phyloP scores from a whole-genome alignment of 2,329 filamentous ascomycete genomes.

The Colletotrichum sp. region DNA sequence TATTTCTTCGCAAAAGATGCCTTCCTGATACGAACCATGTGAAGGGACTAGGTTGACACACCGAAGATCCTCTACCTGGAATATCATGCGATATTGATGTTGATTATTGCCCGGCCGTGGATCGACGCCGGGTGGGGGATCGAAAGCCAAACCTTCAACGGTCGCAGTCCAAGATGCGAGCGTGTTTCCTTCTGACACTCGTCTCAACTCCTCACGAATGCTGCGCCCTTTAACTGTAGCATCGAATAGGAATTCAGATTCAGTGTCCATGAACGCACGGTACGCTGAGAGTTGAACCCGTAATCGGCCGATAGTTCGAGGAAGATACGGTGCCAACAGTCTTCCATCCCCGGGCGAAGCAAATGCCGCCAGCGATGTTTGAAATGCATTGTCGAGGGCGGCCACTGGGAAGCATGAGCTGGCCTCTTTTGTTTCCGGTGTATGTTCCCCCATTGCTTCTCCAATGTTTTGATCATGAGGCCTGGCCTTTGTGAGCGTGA shows the following conservation, averaged over 20 bases:
- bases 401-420: conserved; percentile 3
- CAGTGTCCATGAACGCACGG: not conserved
- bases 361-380: conserved; percentile 34
- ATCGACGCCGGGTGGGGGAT: not conserved
- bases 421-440: not conserved
- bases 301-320: not conserved
- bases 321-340: conserved; percentile 27
- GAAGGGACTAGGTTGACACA: not conserved
- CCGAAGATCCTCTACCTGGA: not conserved
- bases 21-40: not conserved
- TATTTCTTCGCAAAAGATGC: not conserved
- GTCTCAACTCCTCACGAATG: not conserved
- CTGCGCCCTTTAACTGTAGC: not conserved
- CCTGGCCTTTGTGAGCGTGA: conserved; percentile 28
- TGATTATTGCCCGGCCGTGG: not conserved
- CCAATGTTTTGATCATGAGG: not conserved
- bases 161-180: not conserved
- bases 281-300: not conserved
- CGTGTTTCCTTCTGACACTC: not conserved
- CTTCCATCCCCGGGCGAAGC: conserved; percentile 34
- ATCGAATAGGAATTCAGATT: not conserved
- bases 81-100: not conserved
- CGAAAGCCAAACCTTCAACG: not conserved
- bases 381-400: conserved; percentile 37
- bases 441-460: not conserved